A percentile compares a stretch with the other conserved stretches of the same genome.
Conservation (phyloP, 2,329 filamentous ascomycete genomes). For the Ampelomyces quisqualis region DNA sequence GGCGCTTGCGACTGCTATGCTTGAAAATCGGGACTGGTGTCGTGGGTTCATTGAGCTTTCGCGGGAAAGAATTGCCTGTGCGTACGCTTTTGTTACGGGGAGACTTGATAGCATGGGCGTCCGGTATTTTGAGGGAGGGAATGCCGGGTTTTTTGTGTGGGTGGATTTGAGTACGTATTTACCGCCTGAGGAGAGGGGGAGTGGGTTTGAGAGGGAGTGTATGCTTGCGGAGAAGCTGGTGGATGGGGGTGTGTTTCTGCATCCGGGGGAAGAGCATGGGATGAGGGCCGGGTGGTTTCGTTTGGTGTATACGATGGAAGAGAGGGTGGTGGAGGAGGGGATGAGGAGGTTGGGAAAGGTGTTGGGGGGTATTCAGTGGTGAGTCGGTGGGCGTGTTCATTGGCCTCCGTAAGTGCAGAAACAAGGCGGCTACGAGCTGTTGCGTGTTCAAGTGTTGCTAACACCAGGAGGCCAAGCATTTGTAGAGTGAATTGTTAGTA, state of each 20-base stretch:
- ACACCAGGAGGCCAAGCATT: too few relatives aligned
- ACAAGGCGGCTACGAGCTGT: too few relatives aligned
- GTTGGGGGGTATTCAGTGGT: neutral
- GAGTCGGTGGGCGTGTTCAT: neutral
- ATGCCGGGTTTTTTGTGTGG: conserved; percentile 61
- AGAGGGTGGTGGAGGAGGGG: conserved; percentile 40
- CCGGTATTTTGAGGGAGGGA: conserved; percentile 50
- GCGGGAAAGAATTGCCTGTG: conserved; percentile 42
- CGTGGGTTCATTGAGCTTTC: conserved; percentile 51
- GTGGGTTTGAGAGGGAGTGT: conserved; percentile 12
- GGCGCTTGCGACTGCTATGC: conserved; percentile 19
- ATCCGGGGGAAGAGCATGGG: conserved; percentile 38
- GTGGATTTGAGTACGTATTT: conserved; percentile 47
- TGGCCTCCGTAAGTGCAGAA: too few relatives aligned
- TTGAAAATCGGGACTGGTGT: conserved; percentile 33
- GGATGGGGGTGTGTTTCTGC: conserved; percentile 20
- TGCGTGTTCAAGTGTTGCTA: too few relatives aligned
- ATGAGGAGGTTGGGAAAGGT: conserved; percentile 22
- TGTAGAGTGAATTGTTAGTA: too few relatives aligned
- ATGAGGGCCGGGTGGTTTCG: conserved; percentile 48
- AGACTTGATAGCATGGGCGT: conserved; percentile 49
- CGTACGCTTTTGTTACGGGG: conserved; percentile 44
- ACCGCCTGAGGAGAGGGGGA: conserved; percentile 21
- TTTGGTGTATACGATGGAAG: conserved; percentile 45
- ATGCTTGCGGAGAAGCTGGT: conserved; percentile 29